Evolutionary conservation across 1,284 basidiomycete species (phyloP).

Genomic region (Puccinia horiana): DNA sequence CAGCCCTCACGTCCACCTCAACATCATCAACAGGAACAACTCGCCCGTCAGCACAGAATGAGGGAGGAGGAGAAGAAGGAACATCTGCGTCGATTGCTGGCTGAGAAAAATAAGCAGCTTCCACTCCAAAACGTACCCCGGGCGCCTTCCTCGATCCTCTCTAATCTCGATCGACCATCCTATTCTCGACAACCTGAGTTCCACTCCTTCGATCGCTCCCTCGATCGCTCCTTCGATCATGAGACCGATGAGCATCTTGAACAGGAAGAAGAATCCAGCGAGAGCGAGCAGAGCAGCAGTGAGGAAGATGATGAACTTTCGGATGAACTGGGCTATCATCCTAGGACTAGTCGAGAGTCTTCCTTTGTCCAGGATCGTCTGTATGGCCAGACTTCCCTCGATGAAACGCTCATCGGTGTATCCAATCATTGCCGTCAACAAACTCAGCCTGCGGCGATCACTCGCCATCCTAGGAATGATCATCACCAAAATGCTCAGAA

Average conservation of each 20-base stretch:
- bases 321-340: background rate
- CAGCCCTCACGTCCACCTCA: background rate
- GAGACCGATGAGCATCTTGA: background rate
- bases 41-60: background rate
- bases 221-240: background rate
- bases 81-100: background rate
- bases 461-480: background rate
- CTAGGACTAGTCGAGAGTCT: background rate
- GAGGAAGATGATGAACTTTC: background rate
- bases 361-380: background rate
- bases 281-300: slow-evolving; percentile 1
- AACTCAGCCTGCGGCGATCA: background rate
- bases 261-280: background rate
- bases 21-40: background rate
- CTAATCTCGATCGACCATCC: background rate
- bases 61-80: slow-evolving; percentile 11
- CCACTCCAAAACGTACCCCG: background rate
- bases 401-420: background rate
- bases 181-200: background rate
- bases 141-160: background rate
- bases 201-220: background rate
- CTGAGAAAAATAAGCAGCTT: background rate
- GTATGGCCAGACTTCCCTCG: background rate
- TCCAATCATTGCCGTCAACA: background rate
- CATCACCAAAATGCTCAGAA: background rate